Percentiles rank a stretch among this genome's conserved stretches.
Conservation (phyloP, 805 yeast genomes). For the Candida cerambycidarum region DNA sequence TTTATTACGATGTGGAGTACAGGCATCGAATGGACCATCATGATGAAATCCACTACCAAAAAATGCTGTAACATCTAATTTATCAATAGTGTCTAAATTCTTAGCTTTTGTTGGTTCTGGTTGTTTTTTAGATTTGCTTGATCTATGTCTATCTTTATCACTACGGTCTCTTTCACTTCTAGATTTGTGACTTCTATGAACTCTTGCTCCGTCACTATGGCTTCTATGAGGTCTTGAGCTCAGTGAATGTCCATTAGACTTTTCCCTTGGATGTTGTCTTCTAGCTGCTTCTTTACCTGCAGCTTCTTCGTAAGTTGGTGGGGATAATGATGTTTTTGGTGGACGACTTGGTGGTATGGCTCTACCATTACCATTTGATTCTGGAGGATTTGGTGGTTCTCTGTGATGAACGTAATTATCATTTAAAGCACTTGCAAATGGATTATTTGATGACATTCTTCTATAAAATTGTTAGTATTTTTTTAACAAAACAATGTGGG, state of each 20-base stretch:
- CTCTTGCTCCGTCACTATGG: slow-evolving; percentile 14
- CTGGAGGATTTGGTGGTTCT: slow-evolving; percentile 36
- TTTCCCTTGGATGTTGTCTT: slow-evolving; percentile 56
- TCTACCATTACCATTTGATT: slow-evolving; percentile 3
- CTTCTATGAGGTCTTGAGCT: slow-evolving; percentile 17
- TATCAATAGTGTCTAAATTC: slow-evolving; percentile 91
- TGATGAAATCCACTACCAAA: slow-evolving; percentile 96
- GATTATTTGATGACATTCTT: slow-evolving; percentile 50
- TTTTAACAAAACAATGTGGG: too few species aligned
- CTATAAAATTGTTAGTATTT: slow-evolving; percentile 19
- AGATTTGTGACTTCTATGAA: slow-evolving; percentile 13
- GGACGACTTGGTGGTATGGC: slow-evolving; percentile 26
- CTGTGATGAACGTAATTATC: slow-evolving; percentile 39
- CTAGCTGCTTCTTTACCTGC: slow-evolving; percentile 48
- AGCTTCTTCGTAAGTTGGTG: slow-evolving; percentile 72
- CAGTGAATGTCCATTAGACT: slow-evolving; percentile 19
- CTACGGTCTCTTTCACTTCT: slow-evolving; percentile 15
- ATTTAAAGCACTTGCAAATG: slow-evolving; percentile 49
- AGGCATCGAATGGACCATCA: slow-evolving; percentile 98
- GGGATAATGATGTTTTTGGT: slow-evolving; percentile 37
- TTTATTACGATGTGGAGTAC: slow-evolving; percentile 94
- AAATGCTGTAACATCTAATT: slow-evolving; percentile 91
- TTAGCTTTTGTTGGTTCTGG: slow-evolving; percentile 54
- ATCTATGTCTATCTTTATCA: slow-evolving; percentile 7
- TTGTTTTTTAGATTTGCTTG: slow-evolving; percentile 28